Percentiles rank a stretch among this genome's conserved stretches.
phyloP scores from a whole-genome alignment of 2,329 filamentous ascomycete species.

The Pseudogymnoascus sp. region DNA sequence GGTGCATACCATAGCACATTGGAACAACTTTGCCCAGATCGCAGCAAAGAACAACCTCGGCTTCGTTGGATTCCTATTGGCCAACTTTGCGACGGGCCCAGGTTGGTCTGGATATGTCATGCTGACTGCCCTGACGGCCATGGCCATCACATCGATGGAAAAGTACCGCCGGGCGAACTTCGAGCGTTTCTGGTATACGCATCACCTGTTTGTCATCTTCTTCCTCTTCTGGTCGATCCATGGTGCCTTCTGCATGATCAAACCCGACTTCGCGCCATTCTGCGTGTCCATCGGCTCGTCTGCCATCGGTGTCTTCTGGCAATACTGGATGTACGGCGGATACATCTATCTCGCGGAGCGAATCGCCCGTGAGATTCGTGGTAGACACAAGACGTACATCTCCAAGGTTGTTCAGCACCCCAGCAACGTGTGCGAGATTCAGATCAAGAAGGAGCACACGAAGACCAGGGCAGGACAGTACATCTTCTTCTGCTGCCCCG shows the following conservation, averaged over 20 bases:
- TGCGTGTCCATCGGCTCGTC: slow-evolving; percentile 59
- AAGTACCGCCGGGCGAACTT: slow-evolving; percentile 73
- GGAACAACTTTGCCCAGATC: slow-evolving; percentile 77
- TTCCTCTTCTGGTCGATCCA: slow-evolving; percentile 90
- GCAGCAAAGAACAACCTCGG: slow-evolving; percentile 67
- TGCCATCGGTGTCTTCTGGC: slow-evolving; percentile 73
- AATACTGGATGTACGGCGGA: slow-evolving; percentile 82
- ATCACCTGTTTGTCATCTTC: slow-evolving; percentile 81
- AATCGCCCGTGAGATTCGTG: slow-evolving; percentile 68
- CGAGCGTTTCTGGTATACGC: slow-evolving; percentile 85
- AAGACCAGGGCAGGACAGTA: slow-evolving; percentile 77
- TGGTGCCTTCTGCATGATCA: slow-evolving; percentile 85
- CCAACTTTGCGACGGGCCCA: slow-evolving; percentile 70
- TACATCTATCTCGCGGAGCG: slow-evolving; percentile 74
- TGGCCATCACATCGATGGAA: slow-evolving; percentile 69
- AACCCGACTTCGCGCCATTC: slow-evolving; percentile 71
- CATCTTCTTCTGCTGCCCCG: slow-evolving; percentile 82
- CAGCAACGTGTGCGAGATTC: slow-evolving; percentile 81
- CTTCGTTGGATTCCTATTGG: slow-evolving; percentile 67
- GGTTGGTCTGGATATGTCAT: slow-evolving; percentile 85
- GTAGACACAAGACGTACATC: slow-evolving; percentile 75
- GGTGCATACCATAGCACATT: slow-evolving; percentile 79
- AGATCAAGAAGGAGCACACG: slow-evolving; percentile 84
- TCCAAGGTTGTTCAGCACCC: slow-evolving; percentile 86
- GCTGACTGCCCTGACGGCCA: slow-evolving; percentile 68